Percentiles rank a stretch among this genome's conserved stretches.
These are phyloP conservation scores for Poa annua DNA, from an alignment of 176 grass and related monocot species.

Conservation along the genomic window DNA sequence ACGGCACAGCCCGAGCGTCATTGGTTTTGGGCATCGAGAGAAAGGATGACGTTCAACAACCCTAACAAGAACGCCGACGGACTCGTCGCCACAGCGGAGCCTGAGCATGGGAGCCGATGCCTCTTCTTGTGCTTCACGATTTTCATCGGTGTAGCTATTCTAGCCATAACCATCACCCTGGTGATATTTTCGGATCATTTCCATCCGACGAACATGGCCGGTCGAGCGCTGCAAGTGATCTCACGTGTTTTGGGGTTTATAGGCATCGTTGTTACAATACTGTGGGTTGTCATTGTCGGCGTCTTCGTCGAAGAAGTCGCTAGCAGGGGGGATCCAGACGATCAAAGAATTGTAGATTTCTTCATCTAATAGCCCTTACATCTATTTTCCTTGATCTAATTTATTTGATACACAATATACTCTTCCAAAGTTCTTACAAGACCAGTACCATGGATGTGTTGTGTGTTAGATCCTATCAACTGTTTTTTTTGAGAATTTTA, in stretches of 20 bases:
- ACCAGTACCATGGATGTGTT: no score
- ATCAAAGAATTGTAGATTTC: background rate
- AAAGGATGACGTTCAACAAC: background rate
- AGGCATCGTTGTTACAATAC: background rate
- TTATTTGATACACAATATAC: no score
- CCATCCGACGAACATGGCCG: background rate
- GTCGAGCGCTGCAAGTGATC: background rate
- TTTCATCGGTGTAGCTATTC: background rate
- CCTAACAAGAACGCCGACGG: background rate
- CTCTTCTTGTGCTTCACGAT: background rate
- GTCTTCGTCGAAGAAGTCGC: background rate
- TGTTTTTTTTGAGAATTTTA: no score
- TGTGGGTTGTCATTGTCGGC: background rate
- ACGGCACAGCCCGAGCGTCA: background rate
- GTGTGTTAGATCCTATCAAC: no score
- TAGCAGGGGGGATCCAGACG: background rate
- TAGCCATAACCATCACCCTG: background rate
- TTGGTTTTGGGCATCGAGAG: background rate
- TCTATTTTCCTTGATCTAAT: no score
- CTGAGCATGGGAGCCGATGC: background rate
- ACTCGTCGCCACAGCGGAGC: background rate
- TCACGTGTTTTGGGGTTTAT: background rate
- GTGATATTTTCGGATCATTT: background rate
- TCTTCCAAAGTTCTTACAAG: no score
- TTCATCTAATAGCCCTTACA: background rate